Base-by-base conservation (phyloP, 352 stramenopile species). In the Phytophthora fragariae region DNA sequence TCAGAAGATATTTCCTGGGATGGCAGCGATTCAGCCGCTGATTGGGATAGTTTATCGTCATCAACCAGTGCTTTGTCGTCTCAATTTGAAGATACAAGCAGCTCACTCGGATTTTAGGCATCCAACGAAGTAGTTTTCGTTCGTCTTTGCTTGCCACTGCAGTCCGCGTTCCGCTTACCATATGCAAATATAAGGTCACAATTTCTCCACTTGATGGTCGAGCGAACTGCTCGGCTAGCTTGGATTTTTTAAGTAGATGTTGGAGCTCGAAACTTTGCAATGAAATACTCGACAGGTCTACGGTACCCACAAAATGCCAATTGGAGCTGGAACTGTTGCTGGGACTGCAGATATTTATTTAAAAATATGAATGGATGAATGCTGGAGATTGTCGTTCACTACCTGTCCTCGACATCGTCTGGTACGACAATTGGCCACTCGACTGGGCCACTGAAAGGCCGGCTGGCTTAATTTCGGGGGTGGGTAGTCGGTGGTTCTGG, bases 31-130 rank as follows among this genome's bases (percentile, higher is more conserved):
- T 69, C 50, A 10, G 37, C 14, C 15, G 46, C 7, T 21, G 64
- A 55, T n/a, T 68, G 57, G 49, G 14, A 60, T 21, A 71, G 56
- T 46, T 69, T 55, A 14, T 63, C 17, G 17, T 62, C 66, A 15
- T 53, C 46, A 29, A 53, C 12, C 17, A 53, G 49, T 41, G 66
- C 62, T 12, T 73, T 53, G 29, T 12, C 46, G 5, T 74, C 67
- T 55, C 41, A 39, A 46, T 69, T 53, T 35, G 60, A 52, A 54
- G 67, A 70, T 14, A 27, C 24, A 27, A 27, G 24, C 24, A 60
- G n/a, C 21, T 73, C 67, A 19, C 27, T 57, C 19, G 55, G 47
- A 7, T 65, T 65, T 24, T 73, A 73, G 41, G n/a, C 12, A n/a
- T 24, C 46, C 4, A 33, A 15, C 31, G 24, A 55, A 46, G 9